Conservation (phyloP, 805 yeast species). For the Candida qinlingensis region DNA sequence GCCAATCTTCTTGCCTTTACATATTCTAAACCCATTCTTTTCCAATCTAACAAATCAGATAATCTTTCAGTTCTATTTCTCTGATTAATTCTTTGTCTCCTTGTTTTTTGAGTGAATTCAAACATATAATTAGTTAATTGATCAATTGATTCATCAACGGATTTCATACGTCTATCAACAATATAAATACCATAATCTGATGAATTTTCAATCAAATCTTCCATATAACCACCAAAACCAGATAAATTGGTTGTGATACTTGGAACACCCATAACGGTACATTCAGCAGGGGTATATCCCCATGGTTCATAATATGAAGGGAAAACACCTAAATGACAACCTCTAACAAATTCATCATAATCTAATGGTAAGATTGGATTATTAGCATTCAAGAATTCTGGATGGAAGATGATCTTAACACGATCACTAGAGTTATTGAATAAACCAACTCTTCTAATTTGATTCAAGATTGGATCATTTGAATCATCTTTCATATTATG, state of each 20-base stretch:
- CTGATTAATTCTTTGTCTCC: slow-evolving; percentile 97
- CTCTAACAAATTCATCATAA: slow-evolving; percentile 96
- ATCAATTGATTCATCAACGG: slow-evolving; percentile 88
- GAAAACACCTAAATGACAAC: slow-evolving; percentile 96
- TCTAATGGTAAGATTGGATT: slow-evolving; percentile 91
- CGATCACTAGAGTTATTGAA: slow-evolving; percentile 88
- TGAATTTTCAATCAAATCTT: slow-evolving; percentile 90
- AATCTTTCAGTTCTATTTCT: slow-evolving; percentile 94
- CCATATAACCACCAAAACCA: slow-evolving; percentile 99
- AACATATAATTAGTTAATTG: slow-evolving; percentile 88
- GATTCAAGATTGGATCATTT: slow-evolving; percentile 84
- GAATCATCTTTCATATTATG: slow-evolving; percentile 95
- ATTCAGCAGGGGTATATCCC: slow-evolving; percentile 99
- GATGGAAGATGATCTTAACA: slow-evolving; percentile 95
- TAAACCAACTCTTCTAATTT: slow-evolving; percentile 84
- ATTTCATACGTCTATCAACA: slow-evolving; percentile 89
- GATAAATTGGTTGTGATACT: slow-evolving; percentile 93
- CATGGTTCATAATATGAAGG: slow-evolving; percentile 98
- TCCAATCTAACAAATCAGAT: slow-evolving; percentile 93
- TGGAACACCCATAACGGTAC: slow-evolving; percentile 99
- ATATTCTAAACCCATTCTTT: slow-evolving; percentile 95
- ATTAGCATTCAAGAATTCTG: slow-evolving; percentile 91
- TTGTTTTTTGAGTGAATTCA: slow-evolving; percentile 79
- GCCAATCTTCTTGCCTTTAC: slow-evolving; percentile 92
- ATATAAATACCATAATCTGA: slow-evolving; percentile 95